These are phyloP conservation scores for Candida incommunis DNA, from an alignment of 805 yeast genomes.

Conservation along the genomic window DNA sequence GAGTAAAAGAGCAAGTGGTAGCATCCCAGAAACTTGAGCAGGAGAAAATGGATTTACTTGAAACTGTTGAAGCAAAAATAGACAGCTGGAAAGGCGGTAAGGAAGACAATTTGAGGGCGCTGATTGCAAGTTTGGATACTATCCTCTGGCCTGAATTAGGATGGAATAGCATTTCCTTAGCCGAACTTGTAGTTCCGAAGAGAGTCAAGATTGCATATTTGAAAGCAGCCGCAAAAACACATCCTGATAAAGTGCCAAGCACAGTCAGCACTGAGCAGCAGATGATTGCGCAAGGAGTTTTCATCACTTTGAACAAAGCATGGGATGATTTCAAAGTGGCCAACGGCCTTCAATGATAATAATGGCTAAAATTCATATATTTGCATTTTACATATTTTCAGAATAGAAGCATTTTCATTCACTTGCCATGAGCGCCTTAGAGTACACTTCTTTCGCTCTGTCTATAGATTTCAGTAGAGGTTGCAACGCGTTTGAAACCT, in stretches of 20 bases:
- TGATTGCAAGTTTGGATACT: constrained; percentile 52
- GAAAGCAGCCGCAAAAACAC: constrained; percentile 67
- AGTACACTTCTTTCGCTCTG: constrained; percentile 34
- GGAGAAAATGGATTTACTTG: constrained; percentile 49
- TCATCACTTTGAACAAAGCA: constrained; percentile 68
- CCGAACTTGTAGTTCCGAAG: constrained; percentile 76
- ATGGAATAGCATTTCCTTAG: constrained; percentile 53
- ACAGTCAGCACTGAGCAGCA: constrained; percentile 50
- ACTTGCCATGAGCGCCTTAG: constrained; percentile 20
- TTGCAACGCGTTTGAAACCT: constrained; percentile 17
- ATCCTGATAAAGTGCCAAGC: constrained; percentile 69
- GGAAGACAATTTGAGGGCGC: constrained; percentile 65
- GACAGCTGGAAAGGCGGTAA: constrained; percentile 59
- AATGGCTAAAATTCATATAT: background rate
- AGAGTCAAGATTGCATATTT: constrained; percentile 75
- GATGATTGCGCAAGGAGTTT: constrained; percentile 78
- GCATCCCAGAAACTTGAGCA: constrained; percentile 25
- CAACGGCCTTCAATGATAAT: constrained; percentile 26
- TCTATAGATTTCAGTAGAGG: constrained; percentile 33
- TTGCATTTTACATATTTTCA: background rate
- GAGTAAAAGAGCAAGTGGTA: background rate
- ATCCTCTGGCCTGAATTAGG: constrained; percentile 53
- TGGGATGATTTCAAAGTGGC: constrained; percentile 73
- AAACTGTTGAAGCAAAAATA: constrained; percentile 41
- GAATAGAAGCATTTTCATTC: background rate